Percentiles rank a stretch among this genome's conserved stretches.
These are phyloP conservation scores for Nicotiana paniculata DNA, from an alignment of 257 asterid species.

Conservation along the genomic window DNA sequence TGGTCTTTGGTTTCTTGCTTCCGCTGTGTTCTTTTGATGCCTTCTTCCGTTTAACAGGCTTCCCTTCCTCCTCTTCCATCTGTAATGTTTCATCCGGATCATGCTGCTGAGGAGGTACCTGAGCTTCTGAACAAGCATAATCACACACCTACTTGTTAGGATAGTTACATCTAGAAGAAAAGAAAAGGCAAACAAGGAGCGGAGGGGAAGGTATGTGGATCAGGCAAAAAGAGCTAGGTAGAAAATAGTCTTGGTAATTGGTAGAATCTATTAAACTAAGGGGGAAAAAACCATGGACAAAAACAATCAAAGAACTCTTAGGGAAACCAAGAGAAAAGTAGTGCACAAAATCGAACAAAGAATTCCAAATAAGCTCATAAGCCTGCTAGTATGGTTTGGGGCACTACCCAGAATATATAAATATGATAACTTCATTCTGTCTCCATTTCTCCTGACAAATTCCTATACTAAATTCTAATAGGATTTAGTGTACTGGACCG, in stretches of 20 bases:
- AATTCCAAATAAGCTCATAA: neutral
- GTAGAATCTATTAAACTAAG: neutral
- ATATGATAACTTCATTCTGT: neutral
- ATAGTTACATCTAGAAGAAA: neutral
- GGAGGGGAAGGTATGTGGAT: neutral
- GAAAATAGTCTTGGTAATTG: neutral
- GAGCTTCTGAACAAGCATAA: conserved; percentile 13
- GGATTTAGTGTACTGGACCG: neutral
- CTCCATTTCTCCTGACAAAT: neutral
- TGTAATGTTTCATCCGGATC: conserved; percentile 13
- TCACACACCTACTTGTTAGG: conserved; percentile 3
- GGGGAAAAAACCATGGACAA: neutral
- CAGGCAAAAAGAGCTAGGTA: neutral
- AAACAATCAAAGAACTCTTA: neutral
- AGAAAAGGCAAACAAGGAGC: neutral
- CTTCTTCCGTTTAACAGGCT: conserved; percentile 36
- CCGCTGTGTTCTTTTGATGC: conserved; percentile 20
- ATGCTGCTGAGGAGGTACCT: conserved; percentile 19
- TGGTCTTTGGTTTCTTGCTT: conserved; percentile 38
- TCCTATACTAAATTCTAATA: neutral
- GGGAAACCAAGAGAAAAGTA: neutral
- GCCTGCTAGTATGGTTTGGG: neutral
- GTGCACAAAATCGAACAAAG: neutral
- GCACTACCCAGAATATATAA: neutral
- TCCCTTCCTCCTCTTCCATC: conserved; percentile 19